Conservation (phyloP, 164 flowering plant species). For the Kingdonia uniflora region DNA sequence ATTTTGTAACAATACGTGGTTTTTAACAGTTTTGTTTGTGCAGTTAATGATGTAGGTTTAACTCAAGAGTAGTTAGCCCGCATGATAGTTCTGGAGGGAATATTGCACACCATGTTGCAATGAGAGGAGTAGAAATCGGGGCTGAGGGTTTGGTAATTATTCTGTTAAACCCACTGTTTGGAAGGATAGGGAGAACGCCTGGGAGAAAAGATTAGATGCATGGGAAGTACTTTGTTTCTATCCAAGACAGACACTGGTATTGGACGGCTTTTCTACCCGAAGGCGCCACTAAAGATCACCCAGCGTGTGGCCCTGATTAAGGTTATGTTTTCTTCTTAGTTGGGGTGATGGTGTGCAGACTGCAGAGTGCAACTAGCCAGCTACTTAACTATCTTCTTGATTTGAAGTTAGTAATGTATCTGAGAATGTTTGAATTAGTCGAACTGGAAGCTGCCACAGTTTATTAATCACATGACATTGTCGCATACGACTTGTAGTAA, state of each 20-base stretch:
- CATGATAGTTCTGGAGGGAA: constrained; percentile 90
- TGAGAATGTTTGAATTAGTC: too few relatives aligned
- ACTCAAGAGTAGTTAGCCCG: too few relatives aligned
- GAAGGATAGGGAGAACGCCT: constrained; percentile 66
- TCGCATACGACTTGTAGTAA: too few relatives aligned
- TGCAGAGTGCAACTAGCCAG: constrained; percentile 40
- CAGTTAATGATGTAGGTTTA: too few relatives aligned
- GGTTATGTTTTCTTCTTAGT: constrained; percentile 39
- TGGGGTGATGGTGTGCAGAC: constrained; percentile 54
- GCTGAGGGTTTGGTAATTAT: constrained; percentile 55
- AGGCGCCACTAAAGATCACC: constrained; percentile 68
- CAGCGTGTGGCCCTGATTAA: constrained; percentile 52
- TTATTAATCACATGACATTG: too few relatives aligned
- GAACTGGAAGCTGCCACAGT: too few relatives aligned
- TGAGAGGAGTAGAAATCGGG: constrained; percentile 43
- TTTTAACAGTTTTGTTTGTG: too few relatives aligned
- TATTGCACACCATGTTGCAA: constrained; percentile 61
- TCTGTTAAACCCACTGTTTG: constrained; percentile 74
- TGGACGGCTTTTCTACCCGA: constrained; percentile 92
- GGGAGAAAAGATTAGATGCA: constrained; percentile 70
- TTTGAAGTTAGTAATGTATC: constrained; percentile 14
- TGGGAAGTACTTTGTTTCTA: constrained; percentile 69
- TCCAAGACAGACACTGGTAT: constrained; percentile 76
- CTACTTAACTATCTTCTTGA: constrained; percentile 68
- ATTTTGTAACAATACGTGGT: too few relatives aligned